Evolutionary conservation across 78 protist species (phyloP).

Genomic region (Bodo saltans): DNA sequence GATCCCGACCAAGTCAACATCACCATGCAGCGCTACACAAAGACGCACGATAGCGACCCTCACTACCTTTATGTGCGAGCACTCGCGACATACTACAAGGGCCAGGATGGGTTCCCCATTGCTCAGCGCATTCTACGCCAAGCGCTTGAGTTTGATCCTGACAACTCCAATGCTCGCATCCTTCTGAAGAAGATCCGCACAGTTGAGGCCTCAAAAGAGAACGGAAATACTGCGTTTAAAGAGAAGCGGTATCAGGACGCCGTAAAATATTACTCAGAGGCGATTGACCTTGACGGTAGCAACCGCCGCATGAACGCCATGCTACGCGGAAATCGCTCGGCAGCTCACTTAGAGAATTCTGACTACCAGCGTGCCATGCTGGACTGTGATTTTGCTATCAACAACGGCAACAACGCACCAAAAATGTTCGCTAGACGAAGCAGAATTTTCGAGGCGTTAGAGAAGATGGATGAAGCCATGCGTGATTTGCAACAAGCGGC

Average conservation of each 20-base stretch:
- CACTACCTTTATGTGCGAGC: conserved; percentile 7
- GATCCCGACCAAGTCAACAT: neutral
- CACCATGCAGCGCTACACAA: neutral
- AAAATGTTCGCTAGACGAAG: conserved; percentile 29
- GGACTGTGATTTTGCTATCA: conserved; percentile 31
- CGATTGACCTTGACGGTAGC: conserved; percentile 16
- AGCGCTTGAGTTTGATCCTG: conserved; percentile 32
- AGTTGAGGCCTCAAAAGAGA: conserved; percentile 23
- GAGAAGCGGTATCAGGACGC: conserved; percentile 18
- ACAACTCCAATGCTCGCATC: neutral
- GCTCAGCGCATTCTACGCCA: neutral
- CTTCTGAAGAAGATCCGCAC: neutral
- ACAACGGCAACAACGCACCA: neutral
- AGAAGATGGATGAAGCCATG: conserved; percentile 29
- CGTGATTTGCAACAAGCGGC: conserved; percentile 8
- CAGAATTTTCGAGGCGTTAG: conserved; percentile 1
- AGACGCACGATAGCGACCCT: neutral
- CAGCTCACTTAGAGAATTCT: neutral
- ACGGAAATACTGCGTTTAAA: conserved; percentile 32
- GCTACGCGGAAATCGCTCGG: conserved; percentile 23
- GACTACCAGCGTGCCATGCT: conserved; percentile 11
- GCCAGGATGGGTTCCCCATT: neutral
- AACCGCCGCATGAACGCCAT: conserved; percentile 1
- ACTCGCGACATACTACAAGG: conserved; percentile 13
- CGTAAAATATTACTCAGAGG: conserved; percentile 34